Evolutionary conservation across 306 rosid species (phyloP).

Genomic region (Cicer chorassanicum): DNA sequence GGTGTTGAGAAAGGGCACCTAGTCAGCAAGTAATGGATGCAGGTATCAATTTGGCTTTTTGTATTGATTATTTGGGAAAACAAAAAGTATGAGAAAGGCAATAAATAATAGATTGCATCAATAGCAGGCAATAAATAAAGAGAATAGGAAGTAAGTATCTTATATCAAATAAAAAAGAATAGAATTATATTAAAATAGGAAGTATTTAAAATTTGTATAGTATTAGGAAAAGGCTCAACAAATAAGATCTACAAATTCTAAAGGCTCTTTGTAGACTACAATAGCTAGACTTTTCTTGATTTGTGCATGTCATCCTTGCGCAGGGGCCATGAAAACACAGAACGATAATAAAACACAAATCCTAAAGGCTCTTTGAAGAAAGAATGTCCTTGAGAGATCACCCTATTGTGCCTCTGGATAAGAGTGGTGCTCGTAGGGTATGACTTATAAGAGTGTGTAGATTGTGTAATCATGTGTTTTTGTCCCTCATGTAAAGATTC

Average conservation of each 20-base stretch:
- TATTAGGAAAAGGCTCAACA: not conserved
- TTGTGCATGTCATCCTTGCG: too few relatives aligned
- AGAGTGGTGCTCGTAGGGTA: not conserved
- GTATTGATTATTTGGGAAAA: too few relatives aligned
- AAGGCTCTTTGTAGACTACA: too few relatives aligned
- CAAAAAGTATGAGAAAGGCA: too few relatives aligned
- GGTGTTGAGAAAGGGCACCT: too few relatives aligned
- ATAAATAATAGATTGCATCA: too few relatives aligned
- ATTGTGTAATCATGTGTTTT: not conserved
- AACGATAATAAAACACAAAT: not conserved
- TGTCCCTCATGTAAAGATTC: not conserved
- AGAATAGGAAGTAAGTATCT: too few relatives aligned
- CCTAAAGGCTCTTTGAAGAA: not conserved
- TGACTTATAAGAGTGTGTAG: not conserved
- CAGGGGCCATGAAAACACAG: not conserved
- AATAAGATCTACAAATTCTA: not conserved
- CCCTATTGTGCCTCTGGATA: not conserved
- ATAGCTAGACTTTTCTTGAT: not conserved
- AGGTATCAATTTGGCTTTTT: too few relatives aligned
- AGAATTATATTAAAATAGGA: not conserved
- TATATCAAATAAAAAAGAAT: too few relatives aligned
- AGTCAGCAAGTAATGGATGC: too few relatives aligned
- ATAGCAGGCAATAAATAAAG: too few relatives aligned
- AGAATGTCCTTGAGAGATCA: not conserved
- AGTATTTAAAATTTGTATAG: not conserved